Percentiles rank a stretch among this genome's conserved stretches.
Conservation (phyloP, 495 filamentous ascomycete species). For the Lasiosphaeria miniovina region DNA sequence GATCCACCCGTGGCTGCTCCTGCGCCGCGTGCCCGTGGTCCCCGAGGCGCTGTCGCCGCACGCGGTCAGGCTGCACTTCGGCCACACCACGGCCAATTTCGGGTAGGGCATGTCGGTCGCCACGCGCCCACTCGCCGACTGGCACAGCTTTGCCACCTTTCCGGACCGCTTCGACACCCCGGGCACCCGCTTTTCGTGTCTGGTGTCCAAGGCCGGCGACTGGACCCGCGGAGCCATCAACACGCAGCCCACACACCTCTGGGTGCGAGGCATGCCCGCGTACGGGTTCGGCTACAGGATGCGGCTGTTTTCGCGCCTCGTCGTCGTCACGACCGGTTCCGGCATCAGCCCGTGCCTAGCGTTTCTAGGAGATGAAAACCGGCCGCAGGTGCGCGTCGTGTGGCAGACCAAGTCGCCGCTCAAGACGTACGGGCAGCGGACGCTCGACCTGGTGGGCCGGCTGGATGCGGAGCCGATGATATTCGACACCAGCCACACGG, state of each 20-base stretch:
- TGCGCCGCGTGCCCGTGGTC: slow-evolving; percentile 58
- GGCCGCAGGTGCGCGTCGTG: slow-evolving; percentile 35
- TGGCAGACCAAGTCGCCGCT: slow-evolving; percentile 47
- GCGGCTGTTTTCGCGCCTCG: slow-evolving; percentile 56
- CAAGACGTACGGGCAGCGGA: slow-evolving; percentile 43
- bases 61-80: slow-evolving; percentile 66
- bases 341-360: slow-evolving; percentile 63
- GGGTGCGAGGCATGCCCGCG: slow-evolving; percentile 49
- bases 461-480: slow-evolving; percentile 42
- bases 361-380: slow-evolving; percentile 33
- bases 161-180: slow-evolving; percentile 39
- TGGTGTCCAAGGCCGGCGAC: slow-evolving; percentile 68
- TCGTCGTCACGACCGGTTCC: slow-evolving; percentile 68
- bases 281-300: slow-evolving; percentile 64
- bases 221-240: slow-evolving; percentile 60
- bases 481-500: slow-evolving; percentile 38
- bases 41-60: slow-evolving; percentile 64
- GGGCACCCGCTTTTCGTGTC: slow-evolving; percentile 51
- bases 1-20: slow-evolving; percentile 64
- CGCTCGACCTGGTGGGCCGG: slow-evolving; percentile 36
- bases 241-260: slow-evolving; percentile 51
- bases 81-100: slow-evolving; percentile 47
- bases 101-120: slow-evolving; percentile 53
- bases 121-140: slow-evolving; percentile 62
- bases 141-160: slow-evolving; percentile 79